Percentiles rank a stretch among this genome's conserved stretches.
phyloP scores from a whole-genome alignment of 345 rosid species.

The Hypericum androsaemum region DNA sequence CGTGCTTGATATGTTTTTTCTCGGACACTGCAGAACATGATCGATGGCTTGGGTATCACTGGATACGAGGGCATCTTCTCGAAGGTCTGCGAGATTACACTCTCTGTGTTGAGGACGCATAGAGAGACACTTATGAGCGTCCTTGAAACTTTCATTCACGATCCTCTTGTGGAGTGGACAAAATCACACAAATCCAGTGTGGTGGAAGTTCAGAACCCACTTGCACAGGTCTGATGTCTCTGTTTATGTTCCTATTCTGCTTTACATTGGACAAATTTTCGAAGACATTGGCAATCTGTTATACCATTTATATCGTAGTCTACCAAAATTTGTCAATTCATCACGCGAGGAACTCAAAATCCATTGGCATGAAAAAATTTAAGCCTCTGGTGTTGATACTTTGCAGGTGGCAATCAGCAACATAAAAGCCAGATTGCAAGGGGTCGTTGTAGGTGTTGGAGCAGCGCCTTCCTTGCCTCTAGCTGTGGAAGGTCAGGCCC shows the following conservation, averaged over 20 bases:
- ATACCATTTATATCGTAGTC: too few species aligned
- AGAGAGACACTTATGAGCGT: constrained; percentile 94
- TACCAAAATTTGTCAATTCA: too few species aligned
- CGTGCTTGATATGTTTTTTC: constrained; percentile 2
- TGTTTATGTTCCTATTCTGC: neutral
- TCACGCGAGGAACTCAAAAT: too few species aligned
- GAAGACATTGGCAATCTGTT: too few species aligned
- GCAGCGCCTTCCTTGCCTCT: constrained; percentile 81
- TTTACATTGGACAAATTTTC: too few species aligned
- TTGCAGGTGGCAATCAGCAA: constrained; percentile 40
- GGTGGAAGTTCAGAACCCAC: constrained; percentile 97
- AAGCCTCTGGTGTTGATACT: too few species aligned
- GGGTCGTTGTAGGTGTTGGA: constrained; percentile 88
- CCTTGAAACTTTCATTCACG: constrained; percentile 96
- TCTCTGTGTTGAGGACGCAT: constrained; percentile 74
- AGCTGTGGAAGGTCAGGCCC: constrained; percentile 96
- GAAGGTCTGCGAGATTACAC: constrained; percentile 81
- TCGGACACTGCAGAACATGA: constrained; percentile 62
- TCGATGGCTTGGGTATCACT: constrained; percentile 94
- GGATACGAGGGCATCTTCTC: constrained; percentile 89
- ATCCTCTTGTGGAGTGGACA: constrained; percentile 99
- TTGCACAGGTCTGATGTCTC: constrained; percentile 63
- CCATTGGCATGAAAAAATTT: too few species aligned
- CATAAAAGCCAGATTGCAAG: constrained; percentile 83
- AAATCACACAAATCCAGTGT: constrained; percentile 93